Conservation (phyloP, 768 basidiomycete species). For the Calocybe indica region DNA sequence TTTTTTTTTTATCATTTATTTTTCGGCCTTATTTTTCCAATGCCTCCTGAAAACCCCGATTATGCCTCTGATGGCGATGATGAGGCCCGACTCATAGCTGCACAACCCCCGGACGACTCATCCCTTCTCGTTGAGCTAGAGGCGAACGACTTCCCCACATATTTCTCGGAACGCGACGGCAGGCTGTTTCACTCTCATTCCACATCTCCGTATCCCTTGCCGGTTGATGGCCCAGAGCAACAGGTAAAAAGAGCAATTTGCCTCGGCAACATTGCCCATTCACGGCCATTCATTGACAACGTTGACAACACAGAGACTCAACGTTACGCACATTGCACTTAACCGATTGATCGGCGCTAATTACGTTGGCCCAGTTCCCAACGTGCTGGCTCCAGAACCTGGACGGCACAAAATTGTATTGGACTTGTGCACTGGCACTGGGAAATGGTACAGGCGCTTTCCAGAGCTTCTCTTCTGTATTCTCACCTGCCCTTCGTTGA, state of each 20-base stretch:
- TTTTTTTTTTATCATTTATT: background rate
- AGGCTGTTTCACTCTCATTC: conserved; percentile 67
- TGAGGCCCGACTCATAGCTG: conserved; percentile 6
- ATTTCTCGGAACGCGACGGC: conserved; percentile 52
- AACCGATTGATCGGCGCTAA: conserved; percentile 46
- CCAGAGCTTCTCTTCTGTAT: conserved; percentile 3
- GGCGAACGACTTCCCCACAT: conserved; percentile 48
- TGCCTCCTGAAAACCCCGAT: conserved; percentile 7
- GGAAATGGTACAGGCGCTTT: conserved; percentile 51
- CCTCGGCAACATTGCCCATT: background rate
- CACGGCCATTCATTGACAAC: background rate
- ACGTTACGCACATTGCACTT: conserved; percentile 43
- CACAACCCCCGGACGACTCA: conserved; percentile 8
- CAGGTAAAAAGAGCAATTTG: conserved; percentile 34
- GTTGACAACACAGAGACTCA: conserved; percentile 39
- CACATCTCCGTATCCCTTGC: conserved; percentile 62
- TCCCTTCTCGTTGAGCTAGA: conserved; percentile 31
- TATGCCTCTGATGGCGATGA: conserved; percentile 16
- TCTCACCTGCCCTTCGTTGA: conserved; percentile 7
- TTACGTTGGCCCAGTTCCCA: conserved; percentile 54
- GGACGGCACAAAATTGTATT: conserved; percentile 47
- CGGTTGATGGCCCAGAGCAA: conserved; percentile 67
- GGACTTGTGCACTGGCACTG: conserved; percentile 75
- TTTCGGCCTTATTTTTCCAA: conserved; percentile 4
- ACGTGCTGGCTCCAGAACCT: conserved; percentile 37